Evolutionary conservation across 257 asterid species (phyloP), one percentile per base, ranked within the genome.

Genomic region (Eucommia ulmoides): DNA sequence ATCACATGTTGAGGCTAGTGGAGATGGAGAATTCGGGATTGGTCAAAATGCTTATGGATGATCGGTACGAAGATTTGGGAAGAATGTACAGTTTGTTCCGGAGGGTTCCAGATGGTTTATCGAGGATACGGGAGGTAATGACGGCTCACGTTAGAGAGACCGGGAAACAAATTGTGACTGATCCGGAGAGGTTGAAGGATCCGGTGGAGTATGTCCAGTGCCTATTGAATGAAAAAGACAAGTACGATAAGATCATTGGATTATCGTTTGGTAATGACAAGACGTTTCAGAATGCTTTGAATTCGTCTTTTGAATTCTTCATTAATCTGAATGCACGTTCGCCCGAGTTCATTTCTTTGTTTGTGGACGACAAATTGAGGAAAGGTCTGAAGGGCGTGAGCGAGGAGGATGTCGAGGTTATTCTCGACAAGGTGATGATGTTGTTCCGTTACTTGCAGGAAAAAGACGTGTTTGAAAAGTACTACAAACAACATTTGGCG

Each of bases 381-480:
- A 81, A 80, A 66, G 89, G 97, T 23, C 71, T 83, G 62, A 78
- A 81, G 69, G 93, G 93, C 24, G 84, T 71, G 54, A 84, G 83
- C 59, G 97, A 88, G 53, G 97, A 88, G 54, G 97, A 88, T 22
- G 74, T 81, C 19, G 97, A 83, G 64, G 61, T 59, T 42, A 69
- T 88, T 55, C 92, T 88, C 22, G 97, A 88, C 70, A 79, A 83
- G 74, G 93, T 88, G 51, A 88, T 88, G 95, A 83, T 78, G 75
- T 55, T 88, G 65, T 81, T 88, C 76, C 83, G 95, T 24, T 83
- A 88, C 71, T 81, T 88, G 54, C 93, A 83, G 77, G 97, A 88
- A 75, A 88, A 88, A 48, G 97, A 88, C 51, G 80, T 88, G 24
- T 88, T 88, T 49, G 95, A 83, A 69, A 88, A 88, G 56, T 88